phyloP scores from a whole-genome alignment of 768 basidiomycete genomes.

The Hydnomerulius pinastri region DNA sequence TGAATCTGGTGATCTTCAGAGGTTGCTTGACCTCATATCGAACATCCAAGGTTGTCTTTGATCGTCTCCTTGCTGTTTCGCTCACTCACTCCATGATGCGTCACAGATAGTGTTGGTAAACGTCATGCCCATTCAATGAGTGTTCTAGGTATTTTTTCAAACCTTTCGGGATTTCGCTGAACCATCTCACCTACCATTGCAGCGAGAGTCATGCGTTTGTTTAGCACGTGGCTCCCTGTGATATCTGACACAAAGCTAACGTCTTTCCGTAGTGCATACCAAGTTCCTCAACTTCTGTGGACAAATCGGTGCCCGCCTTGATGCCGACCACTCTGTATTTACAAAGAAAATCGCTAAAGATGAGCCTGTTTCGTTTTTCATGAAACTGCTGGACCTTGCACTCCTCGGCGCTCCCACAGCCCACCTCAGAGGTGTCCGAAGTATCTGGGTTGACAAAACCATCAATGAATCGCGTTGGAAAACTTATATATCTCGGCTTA shows the following conservation, averaged over 20 bases:
- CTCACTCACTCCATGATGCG: no score
- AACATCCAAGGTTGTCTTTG: not conserved
- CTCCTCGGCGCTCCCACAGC: constrained; percentile 48
- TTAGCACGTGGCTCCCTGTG: not conserved
- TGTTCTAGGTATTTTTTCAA: no score
- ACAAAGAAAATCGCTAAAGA: not conserved
- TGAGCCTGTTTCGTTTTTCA: not conserved
- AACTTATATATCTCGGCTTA: not conserved
- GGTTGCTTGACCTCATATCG: not conserved
- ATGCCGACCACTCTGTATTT: constrained; percentile 24
- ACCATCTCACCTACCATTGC: not conserved
- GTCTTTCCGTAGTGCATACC: constrained; percentile 24
- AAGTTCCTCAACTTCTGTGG: constrained; percentile 40
- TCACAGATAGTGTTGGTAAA: no score
- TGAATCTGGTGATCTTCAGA: not conserved
- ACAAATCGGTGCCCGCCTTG: constrained; percentile 36
- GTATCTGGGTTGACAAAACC: constrained; percentile 45
- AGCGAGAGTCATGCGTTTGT: not conserved
- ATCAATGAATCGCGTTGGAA: constrained; percentile 40
- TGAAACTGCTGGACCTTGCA: constrained; percentile 33
- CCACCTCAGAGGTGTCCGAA: constrained; percentile 41
- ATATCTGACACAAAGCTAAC: not conserved
- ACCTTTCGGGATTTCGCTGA: no score
- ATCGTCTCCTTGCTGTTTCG: not conserved
- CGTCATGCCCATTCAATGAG: no score